These are phyloP conservation scores for Pezicula neosporulosa DNA, from an alignment of 2,329 filamentous ascomycete genomes.

Conservation along the genomic window DNA sequence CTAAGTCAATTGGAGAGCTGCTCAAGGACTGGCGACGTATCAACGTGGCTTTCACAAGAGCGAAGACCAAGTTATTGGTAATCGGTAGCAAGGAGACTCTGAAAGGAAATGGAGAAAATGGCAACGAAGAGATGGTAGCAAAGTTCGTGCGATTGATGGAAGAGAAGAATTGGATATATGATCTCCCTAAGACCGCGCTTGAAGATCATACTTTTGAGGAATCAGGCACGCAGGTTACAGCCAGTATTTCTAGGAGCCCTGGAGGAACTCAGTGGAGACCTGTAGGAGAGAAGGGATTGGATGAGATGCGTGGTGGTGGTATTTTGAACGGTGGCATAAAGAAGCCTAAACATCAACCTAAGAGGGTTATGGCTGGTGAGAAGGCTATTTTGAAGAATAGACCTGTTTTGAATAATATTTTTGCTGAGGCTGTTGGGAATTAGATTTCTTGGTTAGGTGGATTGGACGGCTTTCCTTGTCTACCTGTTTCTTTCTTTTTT, in stretches of 20 bases:
- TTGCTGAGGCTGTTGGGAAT: conserved; percentile 54
- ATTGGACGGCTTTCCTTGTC: no score
- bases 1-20: conserved; percentile 80
- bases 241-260: conserved; percentile 10
- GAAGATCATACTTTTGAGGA: conserved; percentile 65
- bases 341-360: conserved; percentile 34
- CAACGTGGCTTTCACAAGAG: conserved; percentile 93
- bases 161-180: conserved; percentile 72
- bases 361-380: conserved; percentile 54
- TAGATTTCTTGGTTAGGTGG: background rate
- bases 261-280: conserved; percentile 10
- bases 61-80: conserved; percentile 87
- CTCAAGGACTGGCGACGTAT: conserved; percentile 89
- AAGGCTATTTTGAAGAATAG: conserved; percentile 62
- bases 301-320: conserved; percentile 5
- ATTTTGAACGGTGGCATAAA: background rate
- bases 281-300: conserved; percentile 11
- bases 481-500: background rate
- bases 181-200: conserved; percentile 62
- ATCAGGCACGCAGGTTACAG: conserved; percentile 41
- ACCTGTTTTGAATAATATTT: conserved; percentile 53
- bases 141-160: conserved; percentile 78
- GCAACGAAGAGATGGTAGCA: conserved; percentile 72
- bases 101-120: conserved; percentile 52
- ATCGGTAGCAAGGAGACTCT: conserved; percentile 80